Evolutionary conservation across 2,329 filamentous ascomycete species (phyloP).

Genomic region (Diplocarpon mali): DNA sequence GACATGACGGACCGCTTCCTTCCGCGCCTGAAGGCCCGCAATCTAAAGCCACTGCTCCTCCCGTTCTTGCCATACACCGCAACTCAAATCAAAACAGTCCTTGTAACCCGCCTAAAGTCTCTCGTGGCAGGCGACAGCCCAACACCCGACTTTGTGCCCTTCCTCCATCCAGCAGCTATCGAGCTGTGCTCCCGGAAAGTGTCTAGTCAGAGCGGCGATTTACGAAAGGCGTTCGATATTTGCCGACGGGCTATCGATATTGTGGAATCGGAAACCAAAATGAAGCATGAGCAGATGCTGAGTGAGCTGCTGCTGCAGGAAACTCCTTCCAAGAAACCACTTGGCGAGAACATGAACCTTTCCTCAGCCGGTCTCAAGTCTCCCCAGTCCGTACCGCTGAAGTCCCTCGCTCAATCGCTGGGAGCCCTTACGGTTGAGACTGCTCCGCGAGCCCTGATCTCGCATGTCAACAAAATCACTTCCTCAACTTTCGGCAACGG

Average conservation of each 20-base stretch:
- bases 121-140: slow-evolving; percentile 49
- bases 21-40: slow-evolving; percentile 83
- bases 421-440: slow-evolving; percentile 57
- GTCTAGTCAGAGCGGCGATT: slow-evolving; percentile 82
- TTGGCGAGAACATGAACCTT: slow-evolving; percentile 73
- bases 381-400: slow-evolving; percentile 27
- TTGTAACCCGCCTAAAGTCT: slow-evolving; percentile 71
- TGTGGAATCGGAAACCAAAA: slow-evolving; percentile 72
- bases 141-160: slow-evolving; percentile 57
- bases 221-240: slow-evolving; percentile 92
- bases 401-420: slow-evolving; percentile 38
- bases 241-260: slow-evolving; percentile 82
- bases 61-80: slow-evolving; percentile 91
- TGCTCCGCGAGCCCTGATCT: slow-evolving; percentile 80
- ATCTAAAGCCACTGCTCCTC: slow-evolving; percentile 78
- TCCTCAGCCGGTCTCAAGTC: slow-evolving; percentile 38
- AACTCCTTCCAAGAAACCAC: slow-evolving; percentile 63
- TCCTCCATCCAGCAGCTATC: slow-evolving; percentile 87
- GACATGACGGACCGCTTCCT: slow-evolving; percentile 93
- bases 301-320: slow-evolving; percentile 44
- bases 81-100: slow-evolving; percentile 74
- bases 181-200: slow-evolving; percentile 93
- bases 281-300: slow-evolving; percentile 55
- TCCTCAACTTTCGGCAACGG: slow-evolving; percentile 85
- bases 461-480: slow-evolving; percentile 85